These are phyloP conservation scores for Cymbopogon flexuosus DNA, from an alignment of 202 grass and related monocot genomes.

Conservation along the genomic window DNA sequence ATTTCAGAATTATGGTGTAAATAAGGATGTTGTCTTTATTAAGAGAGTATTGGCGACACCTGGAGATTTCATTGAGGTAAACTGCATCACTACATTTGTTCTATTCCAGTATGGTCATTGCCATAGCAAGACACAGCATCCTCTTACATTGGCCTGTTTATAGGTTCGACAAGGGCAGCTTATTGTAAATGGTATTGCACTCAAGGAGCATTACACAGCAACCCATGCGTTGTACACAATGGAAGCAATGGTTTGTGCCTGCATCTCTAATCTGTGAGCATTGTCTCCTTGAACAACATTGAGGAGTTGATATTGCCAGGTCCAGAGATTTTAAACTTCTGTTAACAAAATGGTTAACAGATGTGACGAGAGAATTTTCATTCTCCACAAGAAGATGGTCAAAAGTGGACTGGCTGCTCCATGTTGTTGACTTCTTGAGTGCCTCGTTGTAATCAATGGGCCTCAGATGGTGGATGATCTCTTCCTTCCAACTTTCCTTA, in stretches of 20 bases:
- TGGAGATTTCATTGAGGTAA: constrained; percentile 58
- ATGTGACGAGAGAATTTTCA: constrained; percentile 19
- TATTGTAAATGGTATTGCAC: constrained; percentile 49
- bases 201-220: constrained; percentile 34
- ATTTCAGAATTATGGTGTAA: constrained; percentile 45
- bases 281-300: constrained; percentile 66
- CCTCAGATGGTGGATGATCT: constrained; percentile 58
- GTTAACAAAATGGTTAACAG: constrained; percentile 37
- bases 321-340: constrained; percentile 39
- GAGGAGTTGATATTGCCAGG: constrained; percentile 67
- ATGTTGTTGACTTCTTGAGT: constrained; percentile 69
- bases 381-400: constrained; percentile 30
- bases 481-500: constrained; percentile 9
- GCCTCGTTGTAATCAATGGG: constrained; percentile 29
- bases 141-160: constrained; percentile 2
- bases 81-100: neutral
- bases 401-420: constrained; percentile 60
- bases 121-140: neutral
- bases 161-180: constrained; percentile 48
- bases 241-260: constrained; percentile 51
- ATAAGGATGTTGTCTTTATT: constrained; percentile 51
- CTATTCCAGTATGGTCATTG: neutral
- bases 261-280: constrained; percentile 29
- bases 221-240: constrained; percentile 28
- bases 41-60: constrained; percentile 53